A percentile compares a stretch with the other conserved stretches of the same genome.
phyloP scores from a whole-genome alignment of 129 eudicot species.

The Erigeron canadensis region DNA sequence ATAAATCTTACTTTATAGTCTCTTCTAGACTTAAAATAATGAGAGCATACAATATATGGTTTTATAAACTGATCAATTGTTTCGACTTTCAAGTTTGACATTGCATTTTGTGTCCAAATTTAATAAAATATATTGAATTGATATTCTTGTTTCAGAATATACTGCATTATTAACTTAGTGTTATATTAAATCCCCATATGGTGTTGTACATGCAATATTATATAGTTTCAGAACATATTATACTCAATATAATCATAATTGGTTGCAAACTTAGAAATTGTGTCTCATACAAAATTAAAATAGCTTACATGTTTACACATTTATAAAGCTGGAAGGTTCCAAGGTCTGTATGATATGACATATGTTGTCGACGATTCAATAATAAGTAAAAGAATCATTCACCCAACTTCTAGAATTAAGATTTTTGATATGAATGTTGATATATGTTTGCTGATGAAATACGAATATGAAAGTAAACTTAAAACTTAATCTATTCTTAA shows the following conservation, averaged over 20 bases:
- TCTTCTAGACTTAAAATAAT: no score
- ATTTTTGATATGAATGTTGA: no score
- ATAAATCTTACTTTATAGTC: no score
- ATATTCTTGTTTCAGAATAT: no score
- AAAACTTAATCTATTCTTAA: no score
- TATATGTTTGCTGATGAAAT: no score
- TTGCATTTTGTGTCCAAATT: background rate
- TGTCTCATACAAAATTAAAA: slow-evolving; percentile 2
- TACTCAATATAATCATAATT: no score
- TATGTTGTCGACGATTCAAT: slow-evolving; percentile 18
- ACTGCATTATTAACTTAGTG: background rate
- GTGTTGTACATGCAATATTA: slow-evolving; percentile 22
- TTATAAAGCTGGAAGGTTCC: background rate
- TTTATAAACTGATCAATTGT: no score
- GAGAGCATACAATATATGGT: no score
- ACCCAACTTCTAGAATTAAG: background rate
- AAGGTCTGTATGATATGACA: slow-evolving; percentile 1
- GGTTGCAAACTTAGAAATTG: background rate
- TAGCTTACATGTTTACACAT: slow-evolving; percentile 13
- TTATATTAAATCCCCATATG: slow-evolving; percentile 27
- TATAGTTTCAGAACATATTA: background rate
- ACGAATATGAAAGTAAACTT: no score
- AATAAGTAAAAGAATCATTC: slow-evolving; percentile 1
- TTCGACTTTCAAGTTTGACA: slow-evolving; percentile 13
- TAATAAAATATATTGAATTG: no score